phyloP scores from a whole-genome alignment of 2,329 filamentous ascomycete species.

The Fusarium scirpi region DNA sequence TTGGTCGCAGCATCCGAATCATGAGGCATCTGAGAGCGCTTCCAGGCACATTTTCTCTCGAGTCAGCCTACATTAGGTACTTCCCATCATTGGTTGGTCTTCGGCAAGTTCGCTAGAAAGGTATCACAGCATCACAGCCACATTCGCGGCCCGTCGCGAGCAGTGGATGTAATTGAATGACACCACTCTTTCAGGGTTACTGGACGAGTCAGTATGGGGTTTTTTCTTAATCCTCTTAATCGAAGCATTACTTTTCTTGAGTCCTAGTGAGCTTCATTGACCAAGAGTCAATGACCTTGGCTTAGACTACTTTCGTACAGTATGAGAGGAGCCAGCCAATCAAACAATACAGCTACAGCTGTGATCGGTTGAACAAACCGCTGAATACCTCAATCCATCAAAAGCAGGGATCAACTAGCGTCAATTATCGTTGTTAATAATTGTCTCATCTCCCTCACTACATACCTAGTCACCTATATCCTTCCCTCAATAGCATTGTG shows the following conservation, averaged over 20 bases:
- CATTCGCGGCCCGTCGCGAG: constrained; percentile 28
- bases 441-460: neutral
- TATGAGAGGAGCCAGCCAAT: constrained; percentile 3
- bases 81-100: neutral
- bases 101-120: neutral
- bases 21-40: constrained; percentile 11
- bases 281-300: neutral
- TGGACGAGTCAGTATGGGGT: neutral
- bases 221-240: neutral
- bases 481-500: neutral
- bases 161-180: constrained; percentile 6
- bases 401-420: neutral
- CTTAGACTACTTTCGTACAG: neutral
- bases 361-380: constrained; percentile 6
- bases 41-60: neutral
- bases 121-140: constrained; percentile 21
- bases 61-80: neutral
- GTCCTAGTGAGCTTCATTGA: neutral
- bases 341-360: neutral
- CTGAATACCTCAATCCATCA: neutral
- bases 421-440: neutral
- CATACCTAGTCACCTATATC: neutral
- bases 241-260: neutral
- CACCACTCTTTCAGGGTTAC: neutral
- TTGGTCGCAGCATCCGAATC: constrained; percentile 10